A percentile compares a stretch with the other conserved stretches of the same genome.
Evolutionary conservation across 352 stramenopile species (phyloP).

Genomic region (Phytopythium ostracodes): DNA sequence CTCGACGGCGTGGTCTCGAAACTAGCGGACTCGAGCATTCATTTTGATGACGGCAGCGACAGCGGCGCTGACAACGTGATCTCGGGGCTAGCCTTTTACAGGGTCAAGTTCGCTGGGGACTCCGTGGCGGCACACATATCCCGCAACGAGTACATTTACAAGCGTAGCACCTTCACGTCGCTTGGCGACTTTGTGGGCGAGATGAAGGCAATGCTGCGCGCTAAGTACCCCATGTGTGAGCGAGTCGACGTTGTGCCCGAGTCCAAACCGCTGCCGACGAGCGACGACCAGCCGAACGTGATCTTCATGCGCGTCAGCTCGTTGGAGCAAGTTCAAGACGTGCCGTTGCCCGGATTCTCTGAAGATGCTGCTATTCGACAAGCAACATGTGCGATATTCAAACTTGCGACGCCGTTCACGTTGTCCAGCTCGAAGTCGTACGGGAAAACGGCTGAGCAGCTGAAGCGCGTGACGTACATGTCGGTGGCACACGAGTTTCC

Average conservation of each 20-base stretch:
- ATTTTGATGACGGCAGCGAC: conserved; percentile 2
- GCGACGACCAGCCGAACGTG: conserved; percentile 45
- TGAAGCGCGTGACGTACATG: conserved; percentile 65
- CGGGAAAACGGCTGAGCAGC: conserved; percentile 60
- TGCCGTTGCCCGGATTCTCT: neutral
- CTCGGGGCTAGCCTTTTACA: conserved; percentile 44
- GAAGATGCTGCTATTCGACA: neutral
- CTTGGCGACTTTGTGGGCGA: conserved; percentile 64
- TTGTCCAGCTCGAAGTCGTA: conserved; percentile 32
- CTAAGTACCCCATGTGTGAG: conserved; percentile 50
- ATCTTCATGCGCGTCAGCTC: conserved; percentile 58
- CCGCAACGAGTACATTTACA: conserved; percentile 68
- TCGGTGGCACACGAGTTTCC: conserved; percentile 39
- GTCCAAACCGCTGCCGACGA: conserved; percentile 30
- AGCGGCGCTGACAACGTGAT: conserved; percentile 14
- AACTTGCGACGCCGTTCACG: conserved; percentile 56
- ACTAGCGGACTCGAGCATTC: neutral
- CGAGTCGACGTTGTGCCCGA: conserved; percentile 57
- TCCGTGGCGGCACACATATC: conserved; percentile 41
- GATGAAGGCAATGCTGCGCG: conserved; percentile 48
- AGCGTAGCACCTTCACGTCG: conserved; percentile 60
- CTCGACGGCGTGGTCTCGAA: conserved; percentile 31
- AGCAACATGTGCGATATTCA: conserved; percentile 20
- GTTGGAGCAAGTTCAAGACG: conserved; percentile 16
- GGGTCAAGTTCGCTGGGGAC: conserved; percentile 45